Evolutionary conservation across 208 protist species (phyloP), one percentile per base, ranked within the genome.

Genomic region (Angomonas deanei): DNA sequence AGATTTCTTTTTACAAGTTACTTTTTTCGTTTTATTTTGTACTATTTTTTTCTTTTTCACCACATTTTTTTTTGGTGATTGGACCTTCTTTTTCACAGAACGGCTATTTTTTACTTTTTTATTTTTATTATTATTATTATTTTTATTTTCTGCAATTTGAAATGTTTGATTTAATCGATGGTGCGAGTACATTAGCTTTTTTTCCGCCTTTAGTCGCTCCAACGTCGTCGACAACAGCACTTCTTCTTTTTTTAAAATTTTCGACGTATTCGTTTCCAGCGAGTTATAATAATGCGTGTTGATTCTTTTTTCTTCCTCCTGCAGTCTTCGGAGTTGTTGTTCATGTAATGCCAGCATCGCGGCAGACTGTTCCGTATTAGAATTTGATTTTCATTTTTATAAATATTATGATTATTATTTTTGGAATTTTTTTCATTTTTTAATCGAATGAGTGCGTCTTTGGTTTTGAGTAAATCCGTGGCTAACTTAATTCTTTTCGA

Each of bases 61-160:
- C 8, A n/a, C 15, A 42, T 42, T 42, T 42, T 42, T 42, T 42
- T 42, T 42, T 42, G 36, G 36, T 42, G 36, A n/a, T n/a, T 42
- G 8, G 36, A 42, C 8, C 15, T 42, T 42, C 36, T 42, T 42
- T 42, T 42, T 42, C 8, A n/a, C 15, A 8, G 15, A 42, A 42
- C 36, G 8, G 15, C 15, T 42, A 15, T 42, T 42, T n/a, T 42
- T 42, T 15, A 8, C 36, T 42, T 42, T 42, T 42, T 42, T 42
- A 42, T 42, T 42, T 8, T 42, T 42, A 42, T 42, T 42, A 42
- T 42, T 42, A n/a, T 42, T 42, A 42, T 42, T 42, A 42, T 42
- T 42, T n/a, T 42, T 42, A 42, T 42, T 42, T n/a, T 42, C 15
- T n/a, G 8, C 15, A 42, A n/a, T 42, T 42, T 42, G 11, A 15